Evolutionary conservation across 2,329 filamentous ascomycete species (phyloP), one percentile per base, ranked within the genome.

Genomic region (Allantophomopsis lycopodina): DNA sequence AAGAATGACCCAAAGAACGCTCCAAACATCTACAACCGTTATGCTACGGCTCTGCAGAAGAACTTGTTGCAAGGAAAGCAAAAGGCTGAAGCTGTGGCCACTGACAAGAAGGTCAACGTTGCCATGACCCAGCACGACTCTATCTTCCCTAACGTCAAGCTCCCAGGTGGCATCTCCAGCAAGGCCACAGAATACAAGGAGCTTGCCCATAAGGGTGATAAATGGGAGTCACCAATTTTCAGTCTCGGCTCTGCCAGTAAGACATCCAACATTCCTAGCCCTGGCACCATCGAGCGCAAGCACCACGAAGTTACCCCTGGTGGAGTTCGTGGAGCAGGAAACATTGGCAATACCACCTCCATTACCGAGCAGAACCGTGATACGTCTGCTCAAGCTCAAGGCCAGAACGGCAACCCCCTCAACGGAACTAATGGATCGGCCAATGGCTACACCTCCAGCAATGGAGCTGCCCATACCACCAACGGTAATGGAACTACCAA

Each of bases 161-260:
- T 98, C 5, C 87, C 88, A 18, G 83, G 83, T 23, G 88, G 87
- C 40, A 89, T 95, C 58, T 91, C 83, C 50, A 79, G 76, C 65
- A 95, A 94, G 74, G 88, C 89, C 8, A 93, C 85, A 17, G 86
- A 94, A 61, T 96, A 93, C 71, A 85, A 78, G 64, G 77, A 95
- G 16, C 71, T 94, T 42, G 85, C 89, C 7, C 69, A 68, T 49
- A 86, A 91, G 74, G 91, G 91, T 39, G 83, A 94, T 41, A 80
- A 78, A 60, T 98, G 91, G 91, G 82, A 94, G 68, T 93, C 83
- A 44, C 86, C 89, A 8, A 77, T 98, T 53, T 98, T 98, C 67
- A 80, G 76, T 44, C 81, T 96, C 50, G 89, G 91, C 36, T 72
- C 65, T 34, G 87, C 88, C 10, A 67, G 73, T 40, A 78, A 80